Evolutionary conservation across 1,139 yeast genomes (phyloP).

Genomic region (Scheffersomyces quercinus): DNA sequence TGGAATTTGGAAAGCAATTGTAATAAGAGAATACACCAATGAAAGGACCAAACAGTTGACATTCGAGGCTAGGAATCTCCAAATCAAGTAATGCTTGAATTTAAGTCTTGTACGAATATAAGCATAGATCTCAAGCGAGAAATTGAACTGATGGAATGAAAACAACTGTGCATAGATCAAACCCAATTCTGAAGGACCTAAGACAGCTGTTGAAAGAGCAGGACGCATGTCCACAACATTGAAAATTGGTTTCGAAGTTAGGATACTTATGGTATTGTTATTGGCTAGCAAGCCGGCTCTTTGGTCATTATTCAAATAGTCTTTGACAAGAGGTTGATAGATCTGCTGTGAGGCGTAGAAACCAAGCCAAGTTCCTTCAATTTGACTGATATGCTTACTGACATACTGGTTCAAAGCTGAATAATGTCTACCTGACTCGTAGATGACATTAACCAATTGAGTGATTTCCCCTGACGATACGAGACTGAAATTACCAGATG

Average conservation of each 20-base stretch:
- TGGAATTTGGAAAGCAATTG: slow-evolving; percentile 62
- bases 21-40: slow-evolving; percentile 54
- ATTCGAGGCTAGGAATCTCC: slow-evolving; percentile 50
- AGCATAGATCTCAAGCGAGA: slow-evolving; percentile 23
- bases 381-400: slow-evolving; percentile 32
- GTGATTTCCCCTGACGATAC: slow-evolving; percentile 12
- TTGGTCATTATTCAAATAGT: slow-evolving; percentile 13
- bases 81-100: slow-evolving; percentile 46
- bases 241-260: slow-evolving; percentile 23
- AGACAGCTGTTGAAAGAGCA: slow-evolving; percentile 19
- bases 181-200: slow-evolving; percentile 38
- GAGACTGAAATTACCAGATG: slow-evolving; percentile 18
- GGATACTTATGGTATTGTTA: slow-evolving; percentile 17
- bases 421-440: slow-evolving; percentile 58
- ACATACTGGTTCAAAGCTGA: slow-evolving; percentile 42
- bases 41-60: slow-evolving; percentile 53
- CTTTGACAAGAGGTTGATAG: slow-evolving; percentile 23
- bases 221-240: slow-evolving; percentile 23
- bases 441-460: slow-evolving; percentile 34
- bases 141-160: slow-evolving; percentile 36
- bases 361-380: slow-evolving; percentile 28
- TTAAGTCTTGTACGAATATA: slow-evolving; percentile 31
- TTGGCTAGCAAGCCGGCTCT: slow-evolving; percentile 13
- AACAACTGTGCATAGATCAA: slow-evolving; percentile 34
- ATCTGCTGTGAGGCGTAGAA: slow-evolving; percentile 20